phyloP scores from a whole-genome alignment of 441 rosid species.

The Hura crepitans region DNA sequence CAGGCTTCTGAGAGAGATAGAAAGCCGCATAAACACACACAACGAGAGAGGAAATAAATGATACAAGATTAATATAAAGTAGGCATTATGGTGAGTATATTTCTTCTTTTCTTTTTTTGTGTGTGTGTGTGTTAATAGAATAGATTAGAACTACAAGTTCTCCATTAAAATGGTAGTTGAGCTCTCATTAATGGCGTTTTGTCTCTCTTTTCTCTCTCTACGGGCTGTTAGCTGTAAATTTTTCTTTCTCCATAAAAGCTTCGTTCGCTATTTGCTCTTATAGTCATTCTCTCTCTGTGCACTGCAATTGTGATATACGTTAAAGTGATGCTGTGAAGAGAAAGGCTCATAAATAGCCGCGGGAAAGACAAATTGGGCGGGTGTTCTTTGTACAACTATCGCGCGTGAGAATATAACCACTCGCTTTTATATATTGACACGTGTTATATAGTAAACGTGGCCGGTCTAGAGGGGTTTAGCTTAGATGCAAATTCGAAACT shows the following conservation, averaged over 20 bases:
- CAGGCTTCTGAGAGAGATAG: background rate
- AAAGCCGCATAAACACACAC: background rate
- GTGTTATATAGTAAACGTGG: background rate
- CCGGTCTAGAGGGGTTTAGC: background rate
- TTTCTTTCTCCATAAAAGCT: background rate
- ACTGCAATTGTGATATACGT: conserved; percentile 23
- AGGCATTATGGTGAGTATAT: background rate
- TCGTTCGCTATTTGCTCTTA: background rate
- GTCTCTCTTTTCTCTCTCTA: conserved; percentile 4
- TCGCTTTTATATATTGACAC: background rate
- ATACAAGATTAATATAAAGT: conserved; percentile 16
- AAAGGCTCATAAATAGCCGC: conserved; percentile 60
- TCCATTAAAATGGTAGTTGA: conserved; percentile 47
- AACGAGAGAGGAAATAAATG: background rate
- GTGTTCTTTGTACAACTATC: background rate
- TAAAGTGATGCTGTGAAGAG: conserved; percentile 31
- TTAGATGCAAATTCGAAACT: background rate
- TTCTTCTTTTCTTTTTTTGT: too few relatives aligned
- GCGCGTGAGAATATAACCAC: background rate
- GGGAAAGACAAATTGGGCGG: conserved; percentile 43
- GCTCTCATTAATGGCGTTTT: conserved; percentile 56
- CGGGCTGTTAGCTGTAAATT: background rate
- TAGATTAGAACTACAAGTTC: conserved; percentile 16
- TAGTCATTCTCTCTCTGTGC: background rate
- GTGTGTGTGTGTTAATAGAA: too few relatives aligned